phyloP scores from a whole-genome alignment of 78 protist species.

The Anaeramoeba ignava region DNA sequence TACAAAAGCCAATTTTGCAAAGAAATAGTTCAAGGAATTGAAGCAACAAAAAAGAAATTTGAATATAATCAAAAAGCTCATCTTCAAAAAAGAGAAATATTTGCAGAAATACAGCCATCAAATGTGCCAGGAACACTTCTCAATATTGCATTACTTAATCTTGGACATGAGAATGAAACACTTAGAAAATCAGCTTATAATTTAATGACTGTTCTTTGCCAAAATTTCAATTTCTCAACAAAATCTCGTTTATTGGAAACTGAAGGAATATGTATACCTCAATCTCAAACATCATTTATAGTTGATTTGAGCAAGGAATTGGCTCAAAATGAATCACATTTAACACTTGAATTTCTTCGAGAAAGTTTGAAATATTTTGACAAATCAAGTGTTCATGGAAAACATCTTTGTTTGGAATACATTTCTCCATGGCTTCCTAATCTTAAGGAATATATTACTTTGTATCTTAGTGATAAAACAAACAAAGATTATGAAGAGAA shows the following conservation, averaged over 20 bases:
- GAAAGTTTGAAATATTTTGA: conserved; percentile 27
- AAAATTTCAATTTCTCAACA: conserved; percentile 30
- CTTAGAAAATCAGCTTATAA: conserved; percentile 45
- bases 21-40: not conserved
- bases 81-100: not conserved
- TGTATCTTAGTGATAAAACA: not conserved
- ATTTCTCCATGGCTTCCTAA: conserved; percentile 51
- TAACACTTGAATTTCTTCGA: conserved; percentile 39
- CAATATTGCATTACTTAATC: conserved; percentile 50
- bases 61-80: not conserved
- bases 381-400: conserved; percentile 21
- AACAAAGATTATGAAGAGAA: not conserved
- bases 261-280: conserved; percentile 42
- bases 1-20: not conserved
- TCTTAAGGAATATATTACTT: not conserved
- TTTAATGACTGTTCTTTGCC: conserved; percentile 28
- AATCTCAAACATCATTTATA: conserved; percentile 29
- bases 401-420: conserved; percentile 43
- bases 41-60: not conserved
- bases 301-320: conserved; percentile 26
- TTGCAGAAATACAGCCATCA: conserved; percentile 28
- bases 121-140: conserved; percentile 52
- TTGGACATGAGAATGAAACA: conserved; percentile 26
- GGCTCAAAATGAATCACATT: conserved; percentile 18
- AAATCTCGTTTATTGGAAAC: conserved; percentile 30